Percentiles rank a stretch among this genome's conserved stretches.
Evolutionary conservation across 1,284 basidiomycete species (phyloP).

Genomic region (Lentinula novae-zelandiae): DNA sequence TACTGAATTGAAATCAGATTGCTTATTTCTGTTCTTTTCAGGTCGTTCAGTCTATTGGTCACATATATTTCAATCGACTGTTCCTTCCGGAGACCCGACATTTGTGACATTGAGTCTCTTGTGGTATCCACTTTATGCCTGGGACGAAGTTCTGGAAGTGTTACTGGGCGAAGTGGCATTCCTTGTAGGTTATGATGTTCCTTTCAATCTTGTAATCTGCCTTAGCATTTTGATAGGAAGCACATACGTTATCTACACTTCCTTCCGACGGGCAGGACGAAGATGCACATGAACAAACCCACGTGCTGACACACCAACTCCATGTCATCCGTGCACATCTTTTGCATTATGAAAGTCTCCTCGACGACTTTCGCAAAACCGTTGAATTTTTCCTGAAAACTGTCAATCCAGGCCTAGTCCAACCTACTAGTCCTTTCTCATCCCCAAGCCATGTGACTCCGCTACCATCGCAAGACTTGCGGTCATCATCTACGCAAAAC

Average conservation of each 20-base stretch:
- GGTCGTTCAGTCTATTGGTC: constrained; percentile 50
- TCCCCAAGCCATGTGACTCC: neutral
- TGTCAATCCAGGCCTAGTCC: constrained; percentile 30
- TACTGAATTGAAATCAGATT: neutral
- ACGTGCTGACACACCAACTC: constrained; percentile 40
- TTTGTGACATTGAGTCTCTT: constrained; percentile 45
- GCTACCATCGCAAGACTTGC: neutral
- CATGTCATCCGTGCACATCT: constrained; percentile 52
- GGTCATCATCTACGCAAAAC: neutral
- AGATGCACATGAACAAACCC: constrained; percentile 11
- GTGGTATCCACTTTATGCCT: constrained; percentile 55
- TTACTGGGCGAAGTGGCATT: constrained; percentile 41
- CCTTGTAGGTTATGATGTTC: constrained; percentile 28
- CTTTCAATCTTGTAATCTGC: neutral
- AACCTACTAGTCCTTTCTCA: neutral
- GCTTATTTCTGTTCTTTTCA: neutral
- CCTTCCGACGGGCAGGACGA: constrained; percentile 3
- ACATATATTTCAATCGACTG: constrained; percentile 37
- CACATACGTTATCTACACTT: constrained; percentile 29
- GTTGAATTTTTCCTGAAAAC: constrained; percentile 43
- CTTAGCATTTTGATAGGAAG: constrained; percentile 31
- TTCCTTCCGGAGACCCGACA: constrained; percentile 38
- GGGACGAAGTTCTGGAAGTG: constrained; percentile 50
- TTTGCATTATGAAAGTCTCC: constrained; percentile 46
- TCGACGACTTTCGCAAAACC: constrained; percentile 47